Evolutionary conservation across 1,284 basidiomycete genomes (phyloP), one percentile per base, ranked within the genome.

Genomic region (Nidula niveotomentosa): DNA sequence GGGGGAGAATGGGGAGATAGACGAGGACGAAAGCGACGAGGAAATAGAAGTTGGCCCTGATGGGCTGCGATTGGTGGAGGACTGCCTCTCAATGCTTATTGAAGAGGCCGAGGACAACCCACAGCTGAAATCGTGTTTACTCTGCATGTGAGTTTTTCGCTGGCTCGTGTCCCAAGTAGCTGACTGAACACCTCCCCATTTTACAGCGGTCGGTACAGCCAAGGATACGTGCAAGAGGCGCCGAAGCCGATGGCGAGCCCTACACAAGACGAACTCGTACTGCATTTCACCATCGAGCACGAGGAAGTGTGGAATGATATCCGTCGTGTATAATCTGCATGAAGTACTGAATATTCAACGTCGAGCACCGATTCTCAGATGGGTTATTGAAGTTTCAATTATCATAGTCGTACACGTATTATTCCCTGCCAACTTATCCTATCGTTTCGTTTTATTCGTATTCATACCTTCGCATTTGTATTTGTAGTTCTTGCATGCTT

Each of bases 101-200:
- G 76, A 75, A 36, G 69, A 70, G 36, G 76, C 77, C 12, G 71
- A 69, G 6, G 68, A 71, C 49, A 66, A 72, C 34, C 65, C 64
- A 47, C 66, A 70, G n/a, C 65, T 62, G 12, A 67, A 74, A 53
- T 69, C 67, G 53, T 85, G 83, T 56, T 68, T 64, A 53, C 68
- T 83, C 51, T 86, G 84, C 75, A 60, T 69, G 84, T 84, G 55
- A 63, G 83, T 74, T 37, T 46, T 51, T 44, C 49, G 36, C 52
- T 54, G 30, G 33, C 35, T 39, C 17, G 53, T n/a, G 23, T 15
- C 47, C 35, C 39, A 13, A 49, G 46, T 43, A 47, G 48, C 13
- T 36, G 12, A 10, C 36, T 45, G 34, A 54, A 36, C 34, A 37
- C 23, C 3, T 23, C 23, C 23, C 23, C 23, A 46, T 46, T 37